Base-by-base conservation (phyloP, 495 filamentous ascomycete genomes). In the Beverwykella pulmonaria region DNA sequence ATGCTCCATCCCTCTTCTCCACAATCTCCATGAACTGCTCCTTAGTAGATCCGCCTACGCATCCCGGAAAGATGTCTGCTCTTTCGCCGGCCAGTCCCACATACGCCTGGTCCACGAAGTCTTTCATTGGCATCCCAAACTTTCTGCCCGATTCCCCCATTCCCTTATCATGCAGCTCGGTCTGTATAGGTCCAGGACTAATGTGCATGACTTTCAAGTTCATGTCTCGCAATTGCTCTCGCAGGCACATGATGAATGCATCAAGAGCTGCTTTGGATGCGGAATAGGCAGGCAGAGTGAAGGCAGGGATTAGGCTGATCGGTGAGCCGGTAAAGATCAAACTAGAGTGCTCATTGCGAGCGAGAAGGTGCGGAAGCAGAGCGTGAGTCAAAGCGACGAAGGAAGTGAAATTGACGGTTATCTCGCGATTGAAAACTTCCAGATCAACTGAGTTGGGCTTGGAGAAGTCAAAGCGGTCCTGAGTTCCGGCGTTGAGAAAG, bases 191-290 rank as follows among this genome's bases (percentile, higher is more conserved):
- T 10, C 34, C 22, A 4, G 56, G 44, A 22, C 6, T 49, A 1
- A 65, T 8, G 23, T 58, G 14, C 1, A 34, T 25, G 2, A 65
- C 53, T 23, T 34, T 23, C 1, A 53, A n/a, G 9, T 52, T 34
- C 52, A 15, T 65, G n/a, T 48, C 41, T 1, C 30, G 14, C 19
- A 65, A 20, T 52, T 65, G 55, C 19, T 61, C 55, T 12, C 50
- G 34, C 19, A 70, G 14, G 20, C 56, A 57, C 17, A 70, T 26
- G 20, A 76, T 63, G 68, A 81, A 84, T 1, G 73, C 66, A 44
- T 78, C 79, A 36, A 84, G 67, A 1, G 80, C 82, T 0, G 80
- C 77, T 61, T 80, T 81, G 19, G 77, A 77, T 0, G 79, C 77
- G 0, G 71, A 80, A 63, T 83, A 83, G 0, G 70, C 79, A 0